Conservation (phyloP, 2,329 filamentous ascomycete species). For the Sphaerulina vaccinii region DNA sequence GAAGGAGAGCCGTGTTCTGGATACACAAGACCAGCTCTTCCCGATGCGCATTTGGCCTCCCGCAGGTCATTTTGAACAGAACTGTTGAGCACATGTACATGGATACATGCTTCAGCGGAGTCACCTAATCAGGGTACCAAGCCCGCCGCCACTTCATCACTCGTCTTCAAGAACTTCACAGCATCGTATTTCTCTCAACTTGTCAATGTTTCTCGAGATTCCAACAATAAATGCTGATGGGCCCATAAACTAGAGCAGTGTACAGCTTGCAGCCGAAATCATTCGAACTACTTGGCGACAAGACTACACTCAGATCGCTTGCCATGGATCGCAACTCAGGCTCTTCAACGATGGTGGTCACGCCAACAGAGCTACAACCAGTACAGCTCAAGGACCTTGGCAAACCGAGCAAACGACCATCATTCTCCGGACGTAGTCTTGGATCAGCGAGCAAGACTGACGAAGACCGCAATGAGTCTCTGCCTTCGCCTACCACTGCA, state of each 20-base stretch:
- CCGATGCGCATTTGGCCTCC: too few species aligned
- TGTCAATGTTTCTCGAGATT: too few species aligned
- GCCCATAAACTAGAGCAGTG: too few species aligned
- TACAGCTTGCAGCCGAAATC: too few species aligned
- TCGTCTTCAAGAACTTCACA: background rate
- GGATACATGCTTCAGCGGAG: background rate
- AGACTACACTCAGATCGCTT: background rate
- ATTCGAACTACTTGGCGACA: too few species aligned
- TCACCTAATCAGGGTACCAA: constrained; percentile 10
- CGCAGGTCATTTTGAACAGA: too few species aligned
- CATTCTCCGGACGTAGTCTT: constrained; percentile 27
- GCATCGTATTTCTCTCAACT: background rate
- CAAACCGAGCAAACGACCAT: constrained; percentile 23
- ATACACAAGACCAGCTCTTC: too few species aligned
- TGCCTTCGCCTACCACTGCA: constrained; percentile 49
- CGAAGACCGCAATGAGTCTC: constrained; percentile 38
- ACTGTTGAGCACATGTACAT: too few species aligned
- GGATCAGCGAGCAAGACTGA: constrained; percentile 14
- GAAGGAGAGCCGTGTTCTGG: too few species aligned
- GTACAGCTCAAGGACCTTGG: constrained; percentile 21
- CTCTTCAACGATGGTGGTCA: constrained; percentile 32
- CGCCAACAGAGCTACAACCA: constrained; percentile 30
- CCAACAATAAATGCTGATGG: too few species aligned
- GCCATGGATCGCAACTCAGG: constrained; percentile 24
- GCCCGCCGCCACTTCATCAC: constrained; percentile 9